Conservation (phyloP, 352 stramenopile genomes). For the Phytopythium chamaehyphon region DNA sequence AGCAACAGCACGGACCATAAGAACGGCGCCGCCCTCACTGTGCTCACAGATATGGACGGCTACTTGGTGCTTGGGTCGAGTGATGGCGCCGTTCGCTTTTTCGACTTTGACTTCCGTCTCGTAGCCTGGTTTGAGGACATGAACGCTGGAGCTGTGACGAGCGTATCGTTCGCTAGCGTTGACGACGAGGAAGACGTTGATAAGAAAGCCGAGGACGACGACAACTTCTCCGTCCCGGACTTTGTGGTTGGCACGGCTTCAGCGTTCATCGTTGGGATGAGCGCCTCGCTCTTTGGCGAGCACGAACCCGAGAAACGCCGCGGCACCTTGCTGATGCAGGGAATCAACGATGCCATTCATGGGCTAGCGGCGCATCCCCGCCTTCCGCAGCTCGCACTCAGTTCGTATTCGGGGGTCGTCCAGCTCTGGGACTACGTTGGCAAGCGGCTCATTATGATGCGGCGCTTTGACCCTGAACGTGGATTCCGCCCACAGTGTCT, state of each 20-base stretch:
- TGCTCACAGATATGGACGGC: conserved; percentile 77
- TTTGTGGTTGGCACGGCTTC: conserved; percentile 88
- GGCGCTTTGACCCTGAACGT: conserved; percentile 57
- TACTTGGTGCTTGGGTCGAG: conserved; percentile 88
- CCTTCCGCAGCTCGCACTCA: conserved; percentile 71
- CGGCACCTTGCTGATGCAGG: conserved; percentile 89
- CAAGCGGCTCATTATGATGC: conserved; percentile 83
- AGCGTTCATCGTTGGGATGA: conserved; percentile 88
- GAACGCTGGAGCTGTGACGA: conserved; percentile 83
- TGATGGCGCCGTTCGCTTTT: conserved; percentile 91
- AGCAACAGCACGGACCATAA: conserved; percentile 29
- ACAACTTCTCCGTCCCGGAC: conserved; percentile 78
- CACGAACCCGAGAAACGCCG: conserved; percentile 79
- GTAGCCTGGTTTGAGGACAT: conserved; percentile 94
- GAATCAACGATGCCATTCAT: conserved; percentile 86
- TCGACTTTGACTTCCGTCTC: conserved; percentile 92
- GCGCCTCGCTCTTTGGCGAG: conserved; percentile 73
- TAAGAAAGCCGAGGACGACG: conserved; percentile 16
- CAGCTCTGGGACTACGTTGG: conserved; percentile 90
- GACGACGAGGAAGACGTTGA: conserved; percentile 11
- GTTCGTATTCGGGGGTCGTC: conserved; percentile 77
- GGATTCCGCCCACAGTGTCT: conserved; percentile 74
- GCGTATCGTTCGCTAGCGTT: conserved; percentile 79
- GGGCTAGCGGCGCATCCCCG: conserved; percentile 74
- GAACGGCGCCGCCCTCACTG: conserved; percentile 48